Evolutionary conservation across 176 grass and related monocot species (phyloP), one percentile per base, ranked within the genome.

Genomic region (Thalia dealbata): DNA sequence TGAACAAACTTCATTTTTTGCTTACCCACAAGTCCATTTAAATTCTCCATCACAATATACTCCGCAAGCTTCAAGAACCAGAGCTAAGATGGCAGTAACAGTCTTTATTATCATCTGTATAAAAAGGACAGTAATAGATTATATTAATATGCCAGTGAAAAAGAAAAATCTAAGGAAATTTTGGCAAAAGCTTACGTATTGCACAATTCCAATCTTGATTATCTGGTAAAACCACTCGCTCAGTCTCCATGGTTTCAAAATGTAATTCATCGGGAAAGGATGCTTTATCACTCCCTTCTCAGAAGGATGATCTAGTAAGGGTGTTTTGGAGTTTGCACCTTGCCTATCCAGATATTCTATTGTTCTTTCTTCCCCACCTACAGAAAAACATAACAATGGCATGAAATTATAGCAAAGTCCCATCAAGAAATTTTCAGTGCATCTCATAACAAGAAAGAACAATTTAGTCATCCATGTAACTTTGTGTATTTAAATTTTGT

Each of bases 31-130:
- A 62, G 71, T 87, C 86, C 69, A 96, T 27, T 96, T 92, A 72
- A 96, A 96, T 71, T 96, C 89, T 71, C 92, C 92, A 84, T 96
- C 92, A 67, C 89, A 90, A 43, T 96, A 96, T 35, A 83, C 84
- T 14, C 84, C 89, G 67, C 92, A 96, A 80, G 82, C 83, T 84
- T 92, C 89, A 79, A 96, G 86, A 86, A 92, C 68, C 64, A 90
- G 84, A 25, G 86, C 92, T 80, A 96, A 86, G 80, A 96, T 75
- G 76, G 92, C 92, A 74, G 82, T 89, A 14, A 96, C 83, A n/a
- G 89, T 84, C 74, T 92, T 96, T 78, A 92, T 85, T 86, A 96
- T 86, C 86, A 96, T 85, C 92, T 96, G 81, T 66, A 25, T 14
- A 21, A 64, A 21, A 76, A 38, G 28, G n/a, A 80, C 14, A 67